phyloP scores from a whole-genome alignment of 2,329 filamentous ascomycete species.

The Alternaria sp. region DNA sequence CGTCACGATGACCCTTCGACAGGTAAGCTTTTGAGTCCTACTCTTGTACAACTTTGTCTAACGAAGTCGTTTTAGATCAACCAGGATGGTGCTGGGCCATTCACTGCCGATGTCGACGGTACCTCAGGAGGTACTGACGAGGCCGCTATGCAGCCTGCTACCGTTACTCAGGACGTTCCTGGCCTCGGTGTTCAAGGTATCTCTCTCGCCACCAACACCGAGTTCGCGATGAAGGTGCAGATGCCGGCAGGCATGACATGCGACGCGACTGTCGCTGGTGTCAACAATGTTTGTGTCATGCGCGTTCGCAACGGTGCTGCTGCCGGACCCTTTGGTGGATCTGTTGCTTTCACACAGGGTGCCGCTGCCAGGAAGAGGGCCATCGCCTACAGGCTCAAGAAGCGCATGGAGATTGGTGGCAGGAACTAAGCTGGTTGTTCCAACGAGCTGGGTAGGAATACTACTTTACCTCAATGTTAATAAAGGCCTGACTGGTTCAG shows the following conservation, averaged over 20 bases:
- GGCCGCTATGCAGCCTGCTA: slow-evolving; percentile 66
- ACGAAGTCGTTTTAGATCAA: slow-evolving; percentile 57
- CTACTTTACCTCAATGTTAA: background rate
- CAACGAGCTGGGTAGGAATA: background rate
- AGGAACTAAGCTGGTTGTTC: slow-evolving; percentile 23
- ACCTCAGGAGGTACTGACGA: slow-evolving; percentile 70
- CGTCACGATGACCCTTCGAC: slow-evolving; percentile 70
- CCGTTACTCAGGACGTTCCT: slow-evolving; percentile 68
- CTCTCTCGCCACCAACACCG: slow-evolving; percentile 65
- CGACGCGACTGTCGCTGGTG: slow-evolving; percentile 66
- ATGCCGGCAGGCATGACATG: slow-evolving; percentile 75
- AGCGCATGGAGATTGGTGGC: slow-evolving; percentile 46
- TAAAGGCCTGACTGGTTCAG: slow-evolving; percentile 24
- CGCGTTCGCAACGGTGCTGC: slow-evolving; percentile 68
- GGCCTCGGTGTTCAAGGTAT: slow-evolving; percentile 65
- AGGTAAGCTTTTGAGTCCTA: slow-evolving; percentile 44
- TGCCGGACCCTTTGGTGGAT: slow-evolving; percentile 73
- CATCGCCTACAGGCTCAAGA: slow-evolving; percentile 61
- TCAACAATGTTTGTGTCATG: slow-evolving; percentile 70
- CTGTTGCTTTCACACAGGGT: slow-evolving; percentile 70
- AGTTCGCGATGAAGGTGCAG: slow-evolving; percentile 70
- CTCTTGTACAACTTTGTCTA: background rate
- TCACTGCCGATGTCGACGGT: slow-evolving; percentile 67
- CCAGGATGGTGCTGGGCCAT: slow-evolving; percentile 73
- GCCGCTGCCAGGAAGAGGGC: slow-evolving; percentile 67